Evolutionary conservation across 2,329 filamentous ascomycete species (phyloP), one percentile per base, ranked within the genome.

Genomic region (Exophiala oligosperma): DNA sequence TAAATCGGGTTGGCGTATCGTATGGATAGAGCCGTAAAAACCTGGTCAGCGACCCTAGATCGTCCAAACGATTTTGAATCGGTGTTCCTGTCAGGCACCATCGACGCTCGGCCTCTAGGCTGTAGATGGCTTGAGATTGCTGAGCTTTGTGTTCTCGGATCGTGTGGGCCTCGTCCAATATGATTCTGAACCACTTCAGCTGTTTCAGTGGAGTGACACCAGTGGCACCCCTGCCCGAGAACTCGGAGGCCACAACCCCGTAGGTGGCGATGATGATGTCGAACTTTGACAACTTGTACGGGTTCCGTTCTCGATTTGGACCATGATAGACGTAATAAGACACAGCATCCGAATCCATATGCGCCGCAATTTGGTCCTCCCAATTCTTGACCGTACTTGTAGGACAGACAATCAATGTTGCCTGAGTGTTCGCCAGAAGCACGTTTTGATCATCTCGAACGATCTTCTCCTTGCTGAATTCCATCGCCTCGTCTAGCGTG

Each of bases 51-150:
- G 93, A 90, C 12, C 91, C 90, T 23, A 97, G 81, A 71, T 99
- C 94, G 64, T 95, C 92, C 2, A 97, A 81, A 3, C 90, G 87
- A 70, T 99, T 99, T 73, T 97, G 93, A 7, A 97, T 90, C 0
- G 92, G 94, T 0, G 94, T 97, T 54, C 93, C 94, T 0, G 94
- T 97, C n/a, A 97, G 91, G 2, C 92, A 93, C 94, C 94, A 99
- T 35, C 92, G 87, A 32, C 92, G 85, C 69, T 90, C 84, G 1
- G 92, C 90, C 60, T 89, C 82, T 2, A 97, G 79, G 21, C 85
- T 83, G 64, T 91, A 92, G 21, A 94, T 90, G 2, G 91, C 90
- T 71, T 92, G 91, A 54, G 92, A 95, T 65, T 93, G 89, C 41
- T 89, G 79, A 0, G 92, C 93, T 2, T 81, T 84, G 62, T 90